Base-by-base conservation (phyloP, 2,329 filamentous ascomycete species). In the Zymoseptoria ardabiliae region DNA sequence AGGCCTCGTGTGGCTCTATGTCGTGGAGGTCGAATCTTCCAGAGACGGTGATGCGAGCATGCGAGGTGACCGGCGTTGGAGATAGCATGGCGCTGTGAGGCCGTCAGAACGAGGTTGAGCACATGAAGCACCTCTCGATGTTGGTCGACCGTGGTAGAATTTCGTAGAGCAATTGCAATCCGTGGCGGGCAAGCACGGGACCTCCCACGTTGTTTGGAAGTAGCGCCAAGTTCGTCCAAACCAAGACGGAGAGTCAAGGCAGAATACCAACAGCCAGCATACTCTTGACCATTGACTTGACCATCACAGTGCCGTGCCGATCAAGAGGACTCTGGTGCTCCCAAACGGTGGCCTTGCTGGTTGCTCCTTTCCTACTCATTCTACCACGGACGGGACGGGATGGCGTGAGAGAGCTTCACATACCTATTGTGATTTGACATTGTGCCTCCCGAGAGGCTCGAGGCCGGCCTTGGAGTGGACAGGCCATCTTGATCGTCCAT, bases 401-500 rank as follows among this genome's bases (percentile, higher is more conserved):
- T 5, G 35, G 35, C 35, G 35, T 45, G 35, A 45, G 35, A 45
- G 35, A 45, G 35, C 35, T 17, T 45, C 35, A 45, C 35, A 45
- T 45, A 45, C 35, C 35, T 45, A 45, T 45, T 45, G 35, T 45
- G 35, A 13, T 7, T 45, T n/a, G 61, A 60, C 48, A 53, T 55
- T 56, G 58, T 59, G 57, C 58, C 60, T 45, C 58, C 60, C 7
- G 63, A 66, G 56, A 67, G 57, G 58, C 63, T 65, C n/a, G 69
- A 70, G 28, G 59, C 30, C 50, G 69, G 65, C 61, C 68, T 66
- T 58, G 66, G 63, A 50, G 66, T 64, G 50, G 53, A 53, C 28
- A 60, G 56, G 54, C 50, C 69, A 68, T 70, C 63, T 61, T 65
- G 60, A 55, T 57, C 55, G 59, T 70, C 69, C 69, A 70, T 71